These are phyloP conservation scores for Oryza coarctata DNA, from an alignment of 176 grass and related monocot genomes.

Conservation along the genomic window DNA sequence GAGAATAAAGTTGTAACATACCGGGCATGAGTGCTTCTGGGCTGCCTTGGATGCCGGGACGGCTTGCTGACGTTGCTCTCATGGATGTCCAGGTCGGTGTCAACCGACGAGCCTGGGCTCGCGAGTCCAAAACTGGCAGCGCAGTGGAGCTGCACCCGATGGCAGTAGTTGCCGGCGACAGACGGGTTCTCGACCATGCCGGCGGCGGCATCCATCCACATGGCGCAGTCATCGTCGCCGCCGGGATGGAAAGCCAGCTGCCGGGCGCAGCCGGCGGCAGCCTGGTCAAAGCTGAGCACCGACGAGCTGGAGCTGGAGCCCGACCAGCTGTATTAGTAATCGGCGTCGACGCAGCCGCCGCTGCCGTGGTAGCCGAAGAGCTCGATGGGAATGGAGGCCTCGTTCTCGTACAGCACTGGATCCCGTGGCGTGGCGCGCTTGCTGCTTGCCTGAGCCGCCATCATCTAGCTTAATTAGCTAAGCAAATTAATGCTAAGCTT, in stretches of 20 bases:
- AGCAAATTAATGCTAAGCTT: neutral
- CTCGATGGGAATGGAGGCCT: constrained; percentile 59
- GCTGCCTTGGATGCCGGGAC: constrained; percentile 25
- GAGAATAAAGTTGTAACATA: no score
- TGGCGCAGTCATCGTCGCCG: constrained; percentile 48
- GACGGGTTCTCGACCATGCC: constrained; percentile 41
- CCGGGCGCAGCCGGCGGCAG: neutral
- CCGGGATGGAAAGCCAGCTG: constrained; percentile 5
- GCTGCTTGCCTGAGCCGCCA: constrained; percentile 50
- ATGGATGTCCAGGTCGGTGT: constrained; percentile 20
- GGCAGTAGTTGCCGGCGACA: neutral
- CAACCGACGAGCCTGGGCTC: constrained; percentile 35
- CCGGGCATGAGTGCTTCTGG: constrained; percentile 50
- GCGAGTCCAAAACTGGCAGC: constrained; percentile 41
- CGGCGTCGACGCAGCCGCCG: constrained; percentile 26
- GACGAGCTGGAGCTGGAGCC: constrained; percentile 67
- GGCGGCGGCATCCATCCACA: constrained; percentile 61
- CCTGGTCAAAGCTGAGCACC: constrained; percentile 84
- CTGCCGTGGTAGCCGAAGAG: constrained; percentile 47
- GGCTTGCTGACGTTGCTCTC: constrained; percentile 36
- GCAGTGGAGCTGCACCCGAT: neutral
- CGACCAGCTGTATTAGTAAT: constrained; percentile 41
- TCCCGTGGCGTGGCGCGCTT: constrained; percentile 39
- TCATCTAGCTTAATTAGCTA: neutral
- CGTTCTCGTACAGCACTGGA: constrained; percentile 34